Conservation (phyloP, 495 filamentous ascomycete genomes). For the Saxispiralis lemnorum region DNA sequence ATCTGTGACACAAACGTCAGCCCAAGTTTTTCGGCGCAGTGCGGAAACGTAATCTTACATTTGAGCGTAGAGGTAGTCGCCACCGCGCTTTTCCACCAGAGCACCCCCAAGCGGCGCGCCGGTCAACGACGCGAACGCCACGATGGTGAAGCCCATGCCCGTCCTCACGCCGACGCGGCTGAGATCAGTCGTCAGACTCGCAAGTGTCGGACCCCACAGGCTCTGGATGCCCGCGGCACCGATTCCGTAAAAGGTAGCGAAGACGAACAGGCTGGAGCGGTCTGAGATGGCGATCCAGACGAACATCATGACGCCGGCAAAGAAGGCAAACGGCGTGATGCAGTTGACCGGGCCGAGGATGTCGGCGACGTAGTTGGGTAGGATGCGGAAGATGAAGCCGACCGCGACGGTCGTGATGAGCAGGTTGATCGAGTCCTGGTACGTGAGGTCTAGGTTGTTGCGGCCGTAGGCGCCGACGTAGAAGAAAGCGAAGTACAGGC, state of each 20-base stretch:
- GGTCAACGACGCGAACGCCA: conserved; percentile 19
- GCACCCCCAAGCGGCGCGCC: conserved; percentile 23
- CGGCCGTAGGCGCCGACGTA: conserved; percentile 20
- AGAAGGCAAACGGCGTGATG: conserved; percentile 19
- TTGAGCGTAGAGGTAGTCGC: conserved; percentile 20
- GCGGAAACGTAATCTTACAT: conserved; percentile 3
- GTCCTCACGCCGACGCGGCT: conserved; percentile 20
- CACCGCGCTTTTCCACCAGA: conserved; percentile 19
- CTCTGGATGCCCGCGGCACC: conserved; percentile 20
- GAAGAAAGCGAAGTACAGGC: conserved; percentile 25
- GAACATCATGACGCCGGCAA: conserved; percentile 18
- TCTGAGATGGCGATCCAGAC: conserved; percentile 18
- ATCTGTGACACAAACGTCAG: conserved; percentile 1
- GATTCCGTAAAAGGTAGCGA: conserved; percentile 19
- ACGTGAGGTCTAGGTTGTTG: conserved; percentile 19
- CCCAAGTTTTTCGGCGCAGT: background rate
- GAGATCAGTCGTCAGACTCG: conserved; percentile 21
- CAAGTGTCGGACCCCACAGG: conserved; percentile 20
- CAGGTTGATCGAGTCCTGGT: conserved; percentile 18
- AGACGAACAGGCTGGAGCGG: conserved; percentile 16
- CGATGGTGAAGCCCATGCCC: conserved; percentile 24
- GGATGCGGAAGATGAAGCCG: conserved; percentile 20
- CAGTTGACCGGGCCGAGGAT: conserved; percentile 20
- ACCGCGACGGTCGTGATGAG: conserved; percentile 22
- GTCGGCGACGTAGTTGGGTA: conserved; percentile 22